Evolutionary conservation across 768 basidiomycete genomes (phyloP), one percentile per base, ranked within the genome.

Genomic region (Trametes elegans): DNA sequence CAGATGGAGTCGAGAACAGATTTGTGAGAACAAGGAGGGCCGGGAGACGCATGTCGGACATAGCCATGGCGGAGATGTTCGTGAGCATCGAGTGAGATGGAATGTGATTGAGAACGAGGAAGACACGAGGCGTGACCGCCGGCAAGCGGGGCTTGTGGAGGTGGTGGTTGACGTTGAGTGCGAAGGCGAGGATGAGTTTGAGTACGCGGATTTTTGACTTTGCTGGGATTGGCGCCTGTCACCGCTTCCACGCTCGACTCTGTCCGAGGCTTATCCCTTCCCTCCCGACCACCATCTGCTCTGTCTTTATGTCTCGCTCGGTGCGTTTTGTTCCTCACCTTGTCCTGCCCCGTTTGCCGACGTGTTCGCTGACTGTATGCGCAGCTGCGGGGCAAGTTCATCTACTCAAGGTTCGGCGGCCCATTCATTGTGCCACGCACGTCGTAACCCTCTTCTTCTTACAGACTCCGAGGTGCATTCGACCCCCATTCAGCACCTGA

Each of bases 391-490:
- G 46, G 52, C 59, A 53, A 46, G 49, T 49, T 35, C 36, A 48
- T 58, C 46, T 44, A 55, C 44, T 35, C 53, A 57, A 51, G 54
- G 56, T 58, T 46, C 42, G 57, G 21, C 40, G 32, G 41, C 52
- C 34, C 18, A 41, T 51, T 45, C 44, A 41, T 34, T 38, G 34
- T 44, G 62, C 55, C 59, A 59, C 58, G 60, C 54, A 49, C 58
- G 36, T 53, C 52, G 35, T 57, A 34, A 57, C 54, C 49, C 35
- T 21, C 35, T 48, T 42, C 51, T 59, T 61, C 55, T 57, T 62
- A 67, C 62, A 67, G 62, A 59, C 50, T 54, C 67, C 67, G 62
- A 62, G 61, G 62, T 58, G 58, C 60, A 48, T 50, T 60, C 57
- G 51, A 57, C 39, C 57, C 60, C 45, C 55, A 43, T 51, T 38